phyloP scores from a whole-genome alignment of 1,139 yeast species.

The Yamadazyma aaseri region DNA sequence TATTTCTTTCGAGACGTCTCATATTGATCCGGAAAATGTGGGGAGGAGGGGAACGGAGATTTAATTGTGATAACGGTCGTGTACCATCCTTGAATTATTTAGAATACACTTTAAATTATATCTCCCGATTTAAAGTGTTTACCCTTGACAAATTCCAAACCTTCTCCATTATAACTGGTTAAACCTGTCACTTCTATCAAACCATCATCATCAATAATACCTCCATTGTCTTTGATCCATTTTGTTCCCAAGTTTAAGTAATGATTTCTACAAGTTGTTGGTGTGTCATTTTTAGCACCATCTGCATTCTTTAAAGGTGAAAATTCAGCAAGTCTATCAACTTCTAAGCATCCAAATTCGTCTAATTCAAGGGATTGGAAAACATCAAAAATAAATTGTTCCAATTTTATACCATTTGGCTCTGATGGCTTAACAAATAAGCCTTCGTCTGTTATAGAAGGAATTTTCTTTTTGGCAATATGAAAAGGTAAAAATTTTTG shows the following conservation, averaged over 20 bases:
- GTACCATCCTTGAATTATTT: no score
- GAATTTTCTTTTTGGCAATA: slow-evolving; percentile 88
- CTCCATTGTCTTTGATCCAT: slow-evolving; percentile 77
- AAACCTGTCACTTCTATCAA: slow-evolving; percentile 77
- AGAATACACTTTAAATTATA: slow-evolving; percentile 29
- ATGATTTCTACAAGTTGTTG: slow-evolving; percentile 73
- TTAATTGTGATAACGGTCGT: no score
- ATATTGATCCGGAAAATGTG: no score
- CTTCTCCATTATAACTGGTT: slow-evolving; percentile 85
- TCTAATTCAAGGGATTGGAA: slow-evolving; percentile 73
- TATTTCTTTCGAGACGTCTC: no score
- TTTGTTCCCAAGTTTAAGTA: slow-evolving; percentile 67
- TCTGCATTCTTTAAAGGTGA: slow-evolving; percentile 93
- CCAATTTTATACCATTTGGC: slow-evolving; percentile 91
- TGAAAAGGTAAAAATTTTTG: slow-evolving; percentile 81
- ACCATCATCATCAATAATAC: slow-evolving; percentile 45
- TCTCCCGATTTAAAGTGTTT: slow-evolving; percentile 45
- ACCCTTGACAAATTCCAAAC: slow-evolving; percentile 60
- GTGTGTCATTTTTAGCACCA: slow-evolving; percentile 79
- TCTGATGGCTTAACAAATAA: slow-evolving; percentile 56
- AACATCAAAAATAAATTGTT: slow-evolving; percentile 96
- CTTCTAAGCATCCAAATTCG: slow-evolving; percentile 93
- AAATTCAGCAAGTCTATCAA: slow-evolving; percentile 79
- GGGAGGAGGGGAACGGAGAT: no score
- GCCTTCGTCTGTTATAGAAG: slow-evolving; percentile 54